Conservation (phyloP, 2,329 filamentous ascomycete species). For the Aspergillus fijiensis region DNA sequence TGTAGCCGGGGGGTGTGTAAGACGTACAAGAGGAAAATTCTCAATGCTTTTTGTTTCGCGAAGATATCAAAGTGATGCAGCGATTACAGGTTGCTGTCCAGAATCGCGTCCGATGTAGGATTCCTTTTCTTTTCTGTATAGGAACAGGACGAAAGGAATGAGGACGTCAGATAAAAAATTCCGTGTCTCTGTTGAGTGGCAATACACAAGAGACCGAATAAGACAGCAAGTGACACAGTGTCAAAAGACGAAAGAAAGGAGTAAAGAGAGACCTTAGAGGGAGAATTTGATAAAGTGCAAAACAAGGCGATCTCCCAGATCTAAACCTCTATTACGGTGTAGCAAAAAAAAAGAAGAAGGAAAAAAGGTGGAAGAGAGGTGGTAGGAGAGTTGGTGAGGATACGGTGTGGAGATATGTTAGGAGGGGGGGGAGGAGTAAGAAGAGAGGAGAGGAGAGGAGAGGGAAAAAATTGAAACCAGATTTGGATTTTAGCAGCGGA, state of each 20-base stretch:
- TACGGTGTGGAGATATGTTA: constrained; percentile 19
- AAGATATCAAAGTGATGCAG: constrained; percentile 8
- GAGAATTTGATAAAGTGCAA: constrained; percentile 18
- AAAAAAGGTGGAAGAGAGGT: constrained; percentile 16
- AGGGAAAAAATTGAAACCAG: constrained; percentile 11
- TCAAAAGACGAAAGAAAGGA: constrained; percentile 24
- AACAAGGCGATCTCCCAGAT: constrained; percentile 28
- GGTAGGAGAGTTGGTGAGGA: constrained; percentile 13
- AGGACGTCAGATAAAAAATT: constrained; percentile 24
- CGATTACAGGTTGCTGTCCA: not conserved
- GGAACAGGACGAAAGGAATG: constrained; percentile 24
- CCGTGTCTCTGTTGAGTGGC: constrained; percentile 23
- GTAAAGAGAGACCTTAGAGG: constrained; percentile 28
- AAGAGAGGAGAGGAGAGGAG: constrained; percentile 16
- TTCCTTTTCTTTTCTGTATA: constrained; percentile 21
- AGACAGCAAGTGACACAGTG: constrained; percentile 31
- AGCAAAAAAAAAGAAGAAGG: constrained; percentile 20
- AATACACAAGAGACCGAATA: constrained; percentile 26
- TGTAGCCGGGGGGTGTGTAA: not conserved
- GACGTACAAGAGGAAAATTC: constrained; percentile 12
- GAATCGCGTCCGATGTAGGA: constrained; percentile 5
- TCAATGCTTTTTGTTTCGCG: constrained; percentile 6
- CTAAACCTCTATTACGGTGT: constrained; percentile 28
- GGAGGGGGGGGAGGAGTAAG: constrained; percentile 11
- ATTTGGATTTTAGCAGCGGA: constrained; percentile 13